phyloP scores from a whole-genome alignment of 2,329 filamentous ascomycete genomes.

The Sporothrix pseudoabietina region DNA sequence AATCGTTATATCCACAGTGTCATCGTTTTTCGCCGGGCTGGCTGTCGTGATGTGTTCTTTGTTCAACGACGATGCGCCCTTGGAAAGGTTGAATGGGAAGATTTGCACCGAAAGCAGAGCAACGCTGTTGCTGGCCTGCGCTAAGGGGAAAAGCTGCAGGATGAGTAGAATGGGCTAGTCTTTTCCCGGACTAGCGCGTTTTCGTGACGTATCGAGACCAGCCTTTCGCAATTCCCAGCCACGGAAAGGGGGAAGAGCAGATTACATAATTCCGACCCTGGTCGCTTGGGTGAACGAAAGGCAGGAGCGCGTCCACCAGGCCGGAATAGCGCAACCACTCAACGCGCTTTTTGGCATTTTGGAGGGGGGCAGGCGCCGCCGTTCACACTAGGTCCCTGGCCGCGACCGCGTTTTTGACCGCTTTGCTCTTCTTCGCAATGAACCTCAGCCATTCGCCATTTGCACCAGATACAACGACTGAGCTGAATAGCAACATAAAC shows the following conservation, averaged over 20 bases:
- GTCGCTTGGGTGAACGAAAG: background rate
- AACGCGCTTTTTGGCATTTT: constrained; percentile 32
- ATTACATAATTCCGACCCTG: constrained; percentile 27
- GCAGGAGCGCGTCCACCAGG: background rate
- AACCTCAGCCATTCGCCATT: constrained; percentile 4
- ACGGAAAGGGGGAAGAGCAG: background rate
- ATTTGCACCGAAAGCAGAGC: constrained; percentile 10
- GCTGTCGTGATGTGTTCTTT: constrained; percentile 15
- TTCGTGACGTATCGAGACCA: constrained; percentile 31
- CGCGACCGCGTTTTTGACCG: constrained; percentile 33
- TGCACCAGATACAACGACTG: background rate
- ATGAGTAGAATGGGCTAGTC: constrained; percentile 10
- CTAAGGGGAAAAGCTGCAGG: constrained; percentile 20
- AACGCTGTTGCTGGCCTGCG: constrained; percentile 14
- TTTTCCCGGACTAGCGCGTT: background rate
- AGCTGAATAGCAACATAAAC: constrained; percentile 14
- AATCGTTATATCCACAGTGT: background rate
- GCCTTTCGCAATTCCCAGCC: constrained; percentile 20
- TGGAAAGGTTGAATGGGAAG: constrained; percentile 1
- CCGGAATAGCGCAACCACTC: constrained; percentile 32
- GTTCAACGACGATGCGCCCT: constrained; percentile 11
- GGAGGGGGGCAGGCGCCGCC: background rate
- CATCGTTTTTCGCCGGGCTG: background rate
- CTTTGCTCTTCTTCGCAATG: background rate
- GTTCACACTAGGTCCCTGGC: background rate